These are phyloP conservation scores for Rhipidocladum racemiflorum DNA, from an alignment of 176 grass and related monocot genomes.

Conservation along the genomic window DNA sequence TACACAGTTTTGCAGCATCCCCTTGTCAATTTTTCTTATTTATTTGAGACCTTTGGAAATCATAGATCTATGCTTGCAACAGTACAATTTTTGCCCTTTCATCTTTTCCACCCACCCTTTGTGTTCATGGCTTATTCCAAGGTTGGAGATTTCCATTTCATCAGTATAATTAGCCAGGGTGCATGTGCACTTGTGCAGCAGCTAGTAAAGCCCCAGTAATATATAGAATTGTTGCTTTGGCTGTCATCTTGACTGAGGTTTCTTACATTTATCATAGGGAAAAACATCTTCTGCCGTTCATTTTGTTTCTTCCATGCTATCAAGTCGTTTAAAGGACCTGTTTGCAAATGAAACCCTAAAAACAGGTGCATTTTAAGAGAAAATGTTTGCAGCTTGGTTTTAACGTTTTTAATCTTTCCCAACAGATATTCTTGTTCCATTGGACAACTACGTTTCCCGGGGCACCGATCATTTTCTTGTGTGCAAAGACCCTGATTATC, in stretches of 20 bases:
- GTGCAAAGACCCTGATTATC: slow-evolving; percentile 84
- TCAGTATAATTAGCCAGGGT: not conserved
- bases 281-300: not conserved
- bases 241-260: not conserved
- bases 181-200: not conserved
- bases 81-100: not conserved
- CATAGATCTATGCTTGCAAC: not conserved
- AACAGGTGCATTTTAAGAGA: not conserved
- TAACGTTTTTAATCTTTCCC: not conserved
- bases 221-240: not conserved
- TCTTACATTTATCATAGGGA: not conserved
- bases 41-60: not conserved
- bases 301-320: not conserved
- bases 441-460: slow-evolving; percentile 88
- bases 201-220: not conserved
- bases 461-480: slow-evolving; percentile 71
- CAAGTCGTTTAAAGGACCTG: not conserved
- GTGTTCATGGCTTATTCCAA: not conserved
- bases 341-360: not conserved
- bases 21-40: not conserved
- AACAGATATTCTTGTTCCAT: slow-evolving; percentile 84
- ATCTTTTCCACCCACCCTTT: not conserved
- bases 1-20: not conserved
- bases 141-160: not conserved
- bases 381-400: slow-evolving; percentile 14